Evolutionary conservation across 768 basidiomycete genomes (phyloP), one percentile per base, ranked within the genome.

Genomic region (Tricholoma flavovirens): DNA sequence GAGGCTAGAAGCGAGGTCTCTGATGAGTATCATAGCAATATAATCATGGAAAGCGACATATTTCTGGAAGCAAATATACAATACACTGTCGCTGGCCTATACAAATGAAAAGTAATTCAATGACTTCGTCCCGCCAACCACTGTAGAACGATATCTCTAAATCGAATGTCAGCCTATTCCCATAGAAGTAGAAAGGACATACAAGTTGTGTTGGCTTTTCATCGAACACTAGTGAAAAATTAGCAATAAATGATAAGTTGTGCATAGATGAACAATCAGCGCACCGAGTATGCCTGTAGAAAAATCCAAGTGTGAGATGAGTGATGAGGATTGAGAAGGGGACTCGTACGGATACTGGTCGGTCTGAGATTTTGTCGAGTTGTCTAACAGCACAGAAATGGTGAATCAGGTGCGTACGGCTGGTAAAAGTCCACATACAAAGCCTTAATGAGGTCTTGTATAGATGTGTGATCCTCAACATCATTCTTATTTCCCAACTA

Each of bases 401-500:
- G 56, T 36, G 11, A 29, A 29, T 51, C 12, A 38, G 21, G 29
- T 12, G 43, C 45, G 24, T 50, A 49, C 17, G 6, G 14, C 35
- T 40, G 6, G 45, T 29, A 17, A 35, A 40, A 8, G 48, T 32
- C 35, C 38, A 71, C 86, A 59, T 62, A 89, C 93, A 94, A 72
- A 51, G 81, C 81, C 48, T 75, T 78, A 53, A 97, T 97, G 38
- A 97, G 74, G 49, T 93, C 90, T 60, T 93, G 89, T 2, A 95
- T 88, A 8, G 84, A 69, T 12, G 86, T 82, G 57, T 92, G 90
- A 8, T 77, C 82, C 2, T 86, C 80, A 1, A 96, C 61, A 67
- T 97, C 94, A 61, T 93, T 96, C 74, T 97, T 97, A 72, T 97
- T 97, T 4, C 93, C 94, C 19, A 97, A 77, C 90, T 91, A 53